Evolutionary conservation across 352 stramenopile species (phyloP), one percentile per base, ranked within the genome.

Genomic region (Globisporangium mamillatum): DNA sequence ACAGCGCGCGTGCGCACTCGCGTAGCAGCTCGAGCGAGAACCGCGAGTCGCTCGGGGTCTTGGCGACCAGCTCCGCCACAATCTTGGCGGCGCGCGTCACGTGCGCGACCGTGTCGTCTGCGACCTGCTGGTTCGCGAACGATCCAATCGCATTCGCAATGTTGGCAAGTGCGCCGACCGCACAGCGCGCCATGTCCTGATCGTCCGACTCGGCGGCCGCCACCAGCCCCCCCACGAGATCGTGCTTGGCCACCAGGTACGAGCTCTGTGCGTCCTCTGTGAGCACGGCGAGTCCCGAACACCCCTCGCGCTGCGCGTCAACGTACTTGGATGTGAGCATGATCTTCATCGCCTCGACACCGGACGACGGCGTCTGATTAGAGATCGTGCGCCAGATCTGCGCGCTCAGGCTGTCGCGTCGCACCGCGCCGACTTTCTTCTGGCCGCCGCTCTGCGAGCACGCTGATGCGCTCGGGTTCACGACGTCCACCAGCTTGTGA

Each of bases 291-390:
- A 94, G 80, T 0, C 79, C 85, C 4, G 84, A 73, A 68, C 85
- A 94, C 32, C 83, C 87, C 79, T 94, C 87, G 3, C 82, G 81
- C 72, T 92, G 88, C 10, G 78, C 82, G 48, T 94, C 87, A 12
- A 83, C 53, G 56, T 80, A 91, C 55, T 80, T 80, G 32, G 85
- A 93, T 9, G 84, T 91, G 24, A 94, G 67, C 87, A 94, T 94
- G 61, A 93, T 91, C 71, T 92, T 91, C 82, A 94, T 92, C 24
- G 84, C 85, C 38, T 93, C 84, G 9, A 93, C 79, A 46, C 87
- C 87, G 7, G 87, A 94, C 44, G 76, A 82, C 65, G 82, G 81
- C 24, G 80, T 88, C 16, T 73, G 73, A 27, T 75, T 77, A 4
- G 80, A 76, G 25, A 90, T 71, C 34, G 82, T 85, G 32, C 76